A percentile compares a stretch with the other conserved stretches of the same genome.
Conservation (phyloP, 2,329 filamentous ascomycete genomes). For the Didymellaceae sp. region DNA sequence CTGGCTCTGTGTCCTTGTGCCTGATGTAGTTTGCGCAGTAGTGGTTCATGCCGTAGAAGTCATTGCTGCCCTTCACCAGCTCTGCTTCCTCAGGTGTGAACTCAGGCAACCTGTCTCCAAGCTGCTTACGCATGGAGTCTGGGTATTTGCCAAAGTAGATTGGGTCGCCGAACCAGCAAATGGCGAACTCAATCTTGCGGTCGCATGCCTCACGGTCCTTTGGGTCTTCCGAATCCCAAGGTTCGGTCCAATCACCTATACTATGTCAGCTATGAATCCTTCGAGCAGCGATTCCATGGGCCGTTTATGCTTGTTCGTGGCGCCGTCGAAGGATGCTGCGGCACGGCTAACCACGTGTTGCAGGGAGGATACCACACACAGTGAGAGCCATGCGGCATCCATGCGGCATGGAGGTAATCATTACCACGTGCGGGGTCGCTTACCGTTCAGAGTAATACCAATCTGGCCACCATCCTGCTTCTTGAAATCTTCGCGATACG, state of each 20-base stretch:
- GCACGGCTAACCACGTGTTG: not conserved
- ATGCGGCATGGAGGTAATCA: slow-evolving; percentile 11
- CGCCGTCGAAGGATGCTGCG: slow-evolving; percentile 5
- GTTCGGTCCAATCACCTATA: slow-evolving; percentile 76
- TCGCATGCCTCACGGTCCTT: slow-evolving; percentile 76
- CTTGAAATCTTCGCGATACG: slow-evolving; percentile 84
- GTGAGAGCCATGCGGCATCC: slow-evolving; percentile 13
- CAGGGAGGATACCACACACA: not conserved
- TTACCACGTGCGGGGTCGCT: slow-evolving; percentile 35
- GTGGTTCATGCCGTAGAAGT: slow-evolving; percentile 95
- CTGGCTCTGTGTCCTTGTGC: slow-evolving; percentile 68
- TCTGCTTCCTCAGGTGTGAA: slow-evolving; percentile 75
- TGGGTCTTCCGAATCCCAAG: slow-evolving; percentile 80
- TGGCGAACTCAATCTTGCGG: slow-evolving; percentile 85
- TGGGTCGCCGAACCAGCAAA: slow-evolving; percentile 87
- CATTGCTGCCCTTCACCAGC: slow-evolving; percentile 84
- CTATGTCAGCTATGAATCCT: slow-evolving; percentile 3
- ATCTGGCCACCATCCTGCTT: slow-evolving; percentile 74
- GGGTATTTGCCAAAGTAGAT: slow-evolving; percentile 87
- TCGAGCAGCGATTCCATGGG: slow-evolving; percentile 2
- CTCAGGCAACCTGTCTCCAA: slow-evolving; percentile 76
- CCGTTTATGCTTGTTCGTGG: slow-evolving; percentile 2
- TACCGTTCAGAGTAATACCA: slow-evolving; percentile 85
- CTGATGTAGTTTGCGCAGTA: slow-evolving; percentile 89
- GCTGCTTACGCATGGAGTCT: slow-evolving; percentile 80